phyloP scores from a whole-genome alignment of 2,329 filamentous ascomycete genomes.

The Chalara sp. region DNA sequence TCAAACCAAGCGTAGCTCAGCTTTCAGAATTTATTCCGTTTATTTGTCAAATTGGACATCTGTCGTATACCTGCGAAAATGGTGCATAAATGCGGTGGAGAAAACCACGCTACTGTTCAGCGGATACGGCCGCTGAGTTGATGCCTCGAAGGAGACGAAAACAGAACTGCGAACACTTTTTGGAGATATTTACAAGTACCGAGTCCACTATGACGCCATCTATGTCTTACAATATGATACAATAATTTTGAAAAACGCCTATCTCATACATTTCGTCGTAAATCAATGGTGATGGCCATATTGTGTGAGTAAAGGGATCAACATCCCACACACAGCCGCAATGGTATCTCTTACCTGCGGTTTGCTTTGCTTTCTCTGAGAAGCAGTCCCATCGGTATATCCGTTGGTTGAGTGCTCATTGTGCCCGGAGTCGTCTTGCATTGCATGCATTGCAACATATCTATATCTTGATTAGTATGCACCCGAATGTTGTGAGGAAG shows the following conservation, averaged over 20 bases:
- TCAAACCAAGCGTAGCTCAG: too few relatives aligned
- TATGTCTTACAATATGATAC: neutral
- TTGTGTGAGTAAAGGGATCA: slow-evolving; percentile 70
- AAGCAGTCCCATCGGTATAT: slow-evolving; percentile 40
- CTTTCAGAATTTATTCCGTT: too few relatives aligned
- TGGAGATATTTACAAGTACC: too few relatives aligned
- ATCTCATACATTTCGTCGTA: slow-evolving; percentile 1
- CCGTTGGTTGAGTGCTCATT: slow-evolving; percentile 43
- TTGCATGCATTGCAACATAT: slow-evolving; percentile 97
- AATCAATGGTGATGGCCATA: slow-evolving; percentile 63
- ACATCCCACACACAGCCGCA: slow-evolving; percentile 68
- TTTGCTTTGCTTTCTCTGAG: slow-evolving; percentile 44
- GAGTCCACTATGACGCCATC: neutral
- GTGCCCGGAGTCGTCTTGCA: slow-evolving; percentile 66
- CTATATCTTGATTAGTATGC: slow-evolving; percentile 35
- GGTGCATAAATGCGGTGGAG: too few relatives aligned
- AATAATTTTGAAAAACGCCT: neutral
- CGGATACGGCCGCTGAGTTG: too few relatives aligned
- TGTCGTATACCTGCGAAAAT: too few relatives aligned
- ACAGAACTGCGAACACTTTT: too few relatives aligned
- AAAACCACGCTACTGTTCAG: too few relatives aligned
- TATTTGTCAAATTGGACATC: too few relatives aligned
- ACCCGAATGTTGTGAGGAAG: neutral
- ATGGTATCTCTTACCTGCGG: slow-evolving; percentile 63
- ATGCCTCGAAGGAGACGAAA: too few relatives aligned